Percentiles rank a stretch among this genome's conserved stretches.
Conservation (phyloP, 176 grass and related monocot genomes). For the Triticum timopheevii region DNA sequence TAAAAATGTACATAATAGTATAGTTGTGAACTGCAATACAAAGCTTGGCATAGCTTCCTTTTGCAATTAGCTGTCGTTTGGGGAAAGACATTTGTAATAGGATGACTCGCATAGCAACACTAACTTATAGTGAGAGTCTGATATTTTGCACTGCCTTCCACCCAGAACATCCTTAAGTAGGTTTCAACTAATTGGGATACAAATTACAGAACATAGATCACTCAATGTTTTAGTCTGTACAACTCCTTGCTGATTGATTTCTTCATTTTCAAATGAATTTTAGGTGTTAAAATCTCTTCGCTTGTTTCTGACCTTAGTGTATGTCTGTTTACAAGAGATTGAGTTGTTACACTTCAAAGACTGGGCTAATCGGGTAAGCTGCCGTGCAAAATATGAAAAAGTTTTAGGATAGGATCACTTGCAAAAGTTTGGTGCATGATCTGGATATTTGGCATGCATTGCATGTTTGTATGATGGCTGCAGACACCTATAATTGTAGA, state of each 20-base stretch:
- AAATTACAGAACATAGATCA: too few relatives aligned
- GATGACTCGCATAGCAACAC: too few relatives aligned
- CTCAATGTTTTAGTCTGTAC: not conserved
- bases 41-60: too few relatives aligned
- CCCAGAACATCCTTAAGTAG: too few relatives aligned
- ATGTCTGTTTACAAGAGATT: not conserved
- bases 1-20: too few relatives aligned
- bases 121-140: too few relatives aligned
- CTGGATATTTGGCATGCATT: conserved; percentile 5
- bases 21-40: too few relatives aligned
- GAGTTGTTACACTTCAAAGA: not conserved
- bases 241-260: not conserved
- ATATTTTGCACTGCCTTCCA: too few relatives aligned
- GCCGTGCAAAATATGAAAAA: not conserved
- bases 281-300: not conserved
- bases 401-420: not conserved
- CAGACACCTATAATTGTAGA: conserved; percentile 17
- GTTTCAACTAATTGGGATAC: too few relatives aligned
- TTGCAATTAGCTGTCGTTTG: too few relatives aligned
- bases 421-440: not conserved
- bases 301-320: not conserved
- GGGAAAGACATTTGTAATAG: too few relatives aligned
- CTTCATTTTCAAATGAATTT: not conserved
- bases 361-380: not conserved
- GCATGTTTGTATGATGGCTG: not conserved